Evolutionary conservation across 2,329 filamentous ascomycete species (phyloP).

Genomic region (Alternaria postmessia): DNA sequence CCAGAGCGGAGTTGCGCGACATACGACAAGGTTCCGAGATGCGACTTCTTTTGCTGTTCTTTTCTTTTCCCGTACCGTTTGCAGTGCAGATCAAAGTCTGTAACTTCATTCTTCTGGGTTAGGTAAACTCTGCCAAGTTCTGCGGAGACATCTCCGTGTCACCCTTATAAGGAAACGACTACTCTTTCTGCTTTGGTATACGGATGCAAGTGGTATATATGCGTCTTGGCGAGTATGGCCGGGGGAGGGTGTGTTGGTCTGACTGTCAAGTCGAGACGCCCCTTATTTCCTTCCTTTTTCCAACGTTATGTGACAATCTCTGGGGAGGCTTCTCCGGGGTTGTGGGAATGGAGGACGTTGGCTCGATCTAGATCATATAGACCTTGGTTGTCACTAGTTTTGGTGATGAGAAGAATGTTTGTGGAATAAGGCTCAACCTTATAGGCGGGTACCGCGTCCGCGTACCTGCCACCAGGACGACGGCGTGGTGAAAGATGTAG

Average conservation of each 20-base stretch:
- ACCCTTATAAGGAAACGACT: neutral
- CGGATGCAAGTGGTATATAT: neutral
- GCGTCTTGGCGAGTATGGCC: neutral
- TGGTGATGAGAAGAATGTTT: neutral
- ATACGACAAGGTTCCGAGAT: neutral
- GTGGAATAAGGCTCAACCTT: neutral
- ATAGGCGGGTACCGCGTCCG: neutral
- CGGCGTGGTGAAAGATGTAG: neutral
- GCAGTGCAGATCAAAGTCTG: neutral
- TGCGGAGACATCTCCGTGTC: neutral
- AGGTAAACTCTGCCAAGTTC: neutral
- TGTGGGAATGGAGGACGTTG: neutral
- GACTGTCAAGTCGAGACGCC: neutral
- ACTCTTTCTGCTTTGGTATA: neutral
- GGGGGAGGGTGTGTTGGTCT: neutral
- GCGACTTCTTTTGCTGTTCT: neutral
- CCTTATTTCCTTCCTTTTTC: neutral
- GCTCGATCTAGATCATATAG: neutral
- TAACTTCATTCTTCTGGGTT: neutral
- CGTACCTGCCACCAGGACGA: neutral
- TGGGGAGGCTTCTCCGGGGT: neutral
- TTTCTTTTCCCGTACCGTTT: neutral
- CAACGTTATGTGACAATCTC: neutral
- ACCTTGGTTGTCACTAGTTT: neutral
- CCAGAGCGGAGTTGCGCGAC: constrained; percentile 1